Evolutionary conservation across 345 rosid species (phyloP).

Genomic region (Syzygium oleosum): DNA sequence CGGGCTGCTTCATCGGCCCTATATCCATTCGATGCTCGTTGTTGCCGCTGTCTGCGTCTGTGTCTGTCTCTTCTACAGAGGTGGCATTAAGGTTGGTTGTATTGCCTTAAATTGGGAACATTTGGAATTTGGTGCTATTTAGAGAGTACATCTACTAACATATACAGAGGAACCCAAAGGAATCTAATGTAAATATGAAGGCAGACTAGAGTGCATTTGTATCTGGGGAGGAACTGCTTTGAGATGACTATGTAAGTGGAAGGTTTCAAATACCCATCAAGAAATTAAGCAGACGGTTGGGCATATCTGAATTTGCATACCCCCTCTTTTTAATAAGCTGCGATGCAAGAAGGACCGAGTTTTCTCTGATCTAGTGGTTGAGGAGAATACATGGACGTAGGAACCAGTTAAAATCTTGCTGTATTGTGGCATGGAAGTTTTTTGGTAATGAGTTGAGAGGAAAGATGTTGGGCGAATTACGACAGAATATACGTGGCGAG

Average conservation of each 20-base stretch:
- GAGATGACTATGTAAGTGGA: neutral
- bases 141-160: conserved; percentile 6
- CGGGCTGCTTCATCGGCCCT: conserved; percentile 70
- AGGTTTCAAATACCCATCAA: neutral
- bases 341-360: neutral
- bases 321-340: neutral
- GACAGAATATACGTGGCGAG: neutral
- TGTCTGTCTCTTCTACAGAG: conserved; percentile 77
- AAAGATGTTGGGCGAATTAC: neutral
- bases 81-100: conserved; percentile 47
- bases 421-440: neutral
- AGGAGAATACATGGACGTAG: neutral
- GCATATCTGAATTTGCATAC: neutral
- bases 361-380: neutral
- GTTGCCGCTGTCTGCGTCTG: conserved; percentile 90
- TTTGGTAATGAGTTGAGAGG: neutral
- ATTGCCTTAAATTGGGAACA: conserved; percentile 73
- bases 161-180: neutral
- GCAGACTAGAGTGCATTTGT: neutral
- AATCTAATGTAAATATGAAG: neutral
- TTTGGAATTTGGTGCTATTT: conserved; percentile 60
- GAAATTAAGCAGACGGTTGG: neutral
- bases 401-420: neutral
- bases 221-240: neutral
- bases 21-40: conserved; percentile 74